Evolutionary conservation across 2,329 filamentous ascomycete species (phyloP), one percentile per base, ranked within the genome.

Genomic region (Colletotrichum navitas): DNA sequence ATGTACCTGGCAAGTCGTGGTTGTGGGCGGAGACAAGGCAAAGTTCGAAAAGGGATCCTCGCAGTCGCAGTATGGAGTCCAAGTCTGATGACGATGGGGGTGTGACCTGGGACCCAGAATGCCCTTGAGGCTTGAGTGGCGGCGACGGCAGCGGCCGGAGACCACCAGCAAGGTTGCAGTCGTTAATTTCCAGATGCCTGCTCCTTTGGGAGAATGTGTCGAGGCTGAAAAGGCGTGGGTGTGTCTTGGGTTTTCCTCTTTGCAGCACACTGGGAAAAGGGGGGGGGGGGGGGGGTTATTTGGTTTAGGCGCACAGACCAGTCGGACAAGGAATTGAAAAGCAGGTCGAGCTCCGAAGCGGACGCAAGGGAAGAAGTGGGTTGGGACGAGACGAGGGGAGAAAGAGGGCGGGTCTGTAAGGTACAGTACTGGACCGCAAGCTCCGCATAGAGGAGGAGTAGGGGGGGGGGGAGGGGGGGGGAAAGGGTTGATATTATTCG

Each of bases 131-230:
- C 24, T 60, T 45, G 47, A 16, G 34, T 47, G 52, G 41, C 49
- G 41, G 51, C 56, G 55, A 41, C 68, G 56, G 64, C 68, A 68
- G 56, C 58, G 68, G 68, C 61, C 65, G 41, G 58, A 43, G 18
- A 66, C 51, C 68, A 71, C 68, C 68, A 71, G 70, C 70, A 69
- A 72, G 68, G 73, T 74, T 73, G 69, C 73, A 74, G 55, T 63
- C 58, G 62, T 67, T 74, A 74, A 74, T 74, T 74, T 73, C 73
- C 73, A 72, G 66, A 71, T 65, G 65, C 70, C 71, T 74, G 74
- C 39, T 56, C 61, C 41, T 68, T 61, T 51, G 62, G 55, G 41
- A 45, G 59, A 63, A 66, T 65, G 49, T 55, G 56, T 71, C 56
- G 71, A 73, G 39, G 65, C 52, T 51, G 64, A 39, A 41, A 60